Evolutionary conservation across 805 yeast genomes (phyloP).

Genomic region (Spathaspora hagerdaliae): DNA sequence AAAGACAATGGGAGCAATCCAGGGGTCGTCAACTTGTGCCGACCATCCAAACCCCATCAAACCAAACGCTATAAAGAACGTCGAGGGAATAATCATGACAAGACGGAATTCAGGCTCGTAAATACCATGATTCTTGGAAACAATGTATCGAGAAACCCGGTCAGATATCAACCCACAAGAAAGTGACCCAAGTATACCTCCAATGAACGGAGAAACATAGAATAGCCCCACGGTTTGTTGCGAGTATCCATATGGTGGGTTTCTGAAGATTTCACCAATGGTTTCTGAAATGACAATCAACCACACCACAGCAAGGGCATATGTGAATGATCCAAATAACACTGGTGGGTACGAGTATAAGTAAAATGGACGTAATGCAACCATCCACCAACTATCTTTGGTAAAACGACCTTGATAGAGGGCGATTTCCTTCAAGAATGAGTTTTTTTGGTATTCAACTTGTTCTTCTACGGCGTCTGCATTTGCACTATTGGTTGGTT

Average conservation of each 20-base stretch:
- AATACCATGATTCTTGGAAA: constrained; percentile 45
- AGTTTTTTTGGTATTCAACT: neutral
- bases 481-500: neutral
- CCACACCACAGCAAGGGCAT: constrained; percentile 61
- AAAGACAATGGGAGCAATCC: constrained; percentile 58
- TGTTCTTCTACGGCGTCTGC: constrained; percentile 1
- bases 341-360: constrained; percentile 49
- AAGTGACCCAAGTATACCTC: constrained; percentile 55
- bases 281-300: constrained; percentile 58
- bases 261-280: constrained; percentile 45
- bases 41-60: constrained; percentile 67
- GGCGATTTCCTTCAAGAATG: constrained; percentile 18
- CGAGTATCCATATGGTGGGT: constrained; percentile 42
- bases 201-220: constrained; percentile 53
- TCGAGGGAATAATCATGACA: constrained; percentile 47
- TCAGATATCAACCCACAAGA: constrained; percentile 51
- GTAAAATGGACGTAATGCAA: constrained; percentile 51
- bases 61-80: constrained; percentile 45
- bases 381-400: constrained; percentile 50
- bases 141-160: constrained; percentile 40
- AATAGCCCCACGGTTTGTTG: constrained; percentile 48
- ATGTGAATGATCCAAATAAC: constrained; percentile 47
- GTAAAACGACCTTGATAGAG: constrained; percentile 49
- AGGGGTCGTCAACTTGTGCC: constrained; percentile 37
- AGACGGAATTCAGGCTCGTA: constrained; percentile 64